Evolutionary conservation across 305 asterid species (phyloP).

Genomic region (Solanum chacoense): DNA sequence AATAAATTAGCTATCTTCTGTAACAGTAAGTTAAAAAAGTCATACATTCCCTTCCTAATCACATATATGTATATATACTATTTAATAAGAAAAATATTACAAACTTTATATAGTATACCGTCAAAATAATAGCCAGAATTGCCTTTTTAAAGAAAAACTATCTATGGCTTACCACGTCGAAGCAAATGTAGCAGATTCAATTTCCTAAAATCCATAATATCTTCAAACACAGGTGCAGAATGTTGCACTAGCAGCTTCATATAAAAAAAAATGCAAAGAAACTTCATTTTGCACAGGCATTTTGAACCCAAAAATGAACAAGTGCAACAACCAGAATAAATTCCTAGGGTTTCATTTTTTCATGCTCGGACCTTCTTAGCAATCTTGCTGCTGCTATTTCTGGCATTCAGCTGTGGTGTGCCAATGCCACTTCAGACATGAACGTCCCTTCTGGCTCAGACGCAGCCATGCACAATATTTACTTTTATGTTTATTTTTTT

Average conservation of each 20-base stretch:
- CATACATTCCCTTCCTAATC: background rate
- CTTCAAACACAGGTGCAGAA: background rate
- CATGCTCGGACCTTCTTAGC: background rate
- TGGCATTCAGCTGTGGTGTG: background rate
- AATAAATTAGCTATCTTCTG: background rate
- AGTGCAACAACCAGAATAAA: background rate
- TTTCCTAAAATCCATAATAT: background rate
- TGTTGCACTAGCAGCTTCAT: background rate
- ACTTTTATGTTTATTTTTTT: background rate
- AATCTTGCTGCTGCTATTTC: background rate
- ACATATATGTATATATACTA: background rate
- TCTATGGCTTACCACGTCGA: background rate
- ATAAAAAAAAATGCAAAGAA: background rate
- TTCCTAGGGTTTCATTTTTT: background rate
- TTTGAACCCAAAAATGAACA: background rate
- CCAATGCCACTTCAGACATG: background rate
- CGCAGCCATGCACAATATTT: background rate
- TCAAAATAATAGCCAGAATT: background rate
- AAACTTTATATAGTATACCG: background rate
- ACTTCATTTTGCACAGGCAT: background rate
- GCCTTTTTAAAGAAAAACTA: background rate
- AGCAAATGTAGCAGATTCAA: background rate
- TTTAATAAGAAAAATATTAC: background rate
- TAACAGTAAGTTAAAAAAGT: background rate
- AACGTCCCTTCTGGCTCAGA: background rate